These are phyloP conservation scores for Gloeophyllum trabeum DNA, from an alignment of 768 basidiomycete genomes.

Conservation along the genomic window DNA sequence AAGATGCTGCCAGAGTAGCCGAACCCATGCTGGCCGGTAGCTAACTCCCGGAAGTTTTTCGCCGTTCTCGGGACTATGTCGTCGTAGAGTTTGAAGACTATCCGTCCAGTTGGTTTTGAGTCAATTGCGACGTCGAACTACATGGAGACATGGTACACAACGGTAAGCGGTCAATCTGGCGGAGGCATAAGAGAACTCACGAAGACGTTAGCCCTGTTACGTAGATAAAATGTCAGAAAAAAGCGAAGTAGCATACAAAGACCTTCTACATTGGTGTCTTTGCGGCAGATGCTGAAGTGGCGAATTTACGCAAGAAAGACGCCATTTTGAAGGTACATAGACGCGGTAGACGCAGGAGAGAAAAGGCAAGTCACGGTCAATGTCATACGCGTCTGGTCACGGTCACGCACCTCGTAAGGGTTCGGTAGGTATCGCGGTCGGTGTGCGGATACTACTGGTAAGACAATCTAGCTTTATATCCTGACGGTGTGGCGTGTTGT, in stretches of 20 bases:
- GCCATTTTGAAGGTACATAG: not conserved
- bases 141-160: not conserved
- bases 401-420: too few species aligned
- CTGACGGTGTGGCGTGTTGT: too few species aligned
- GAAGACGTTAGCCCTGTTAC: conserved; percentile 20
- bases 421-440: too few species aligned
- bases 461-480: too few species aligned
- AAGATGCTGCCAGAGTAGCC: conserved; percentile 36
- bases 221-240: not conserved
- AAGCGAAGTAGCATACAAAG: not conserved
- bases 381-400: too few species aligned
- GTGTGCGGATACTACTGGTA: too few species aligned
- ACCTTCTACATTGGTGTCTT: conserved; percentile 8
- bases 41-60: conserved; percentile 45
- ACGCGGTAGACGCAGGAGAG: too few species aligned
- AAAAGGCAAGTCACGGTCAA: too few species aligned
- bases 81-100: conserved; percentile 48
- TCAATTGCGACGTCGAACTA: conserved; percentile 23
- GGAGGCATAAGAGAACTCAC: conserved; percentile 11
- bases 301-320: conserved; percentile 38
- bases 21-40: conserved; percentile 35
- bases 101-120: conserved; percentile 19
- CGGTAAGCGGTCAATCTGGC: not conserved
- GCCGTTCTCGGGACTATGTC: conserved; percentile 34
- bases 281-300: conserved; percentile 31